Evolutionary conservation across 1,284 basidiomycete genomes (phyloP), one percentile per base, ranked within the genome.

Genomic region (Malassezia japonica): DNA sequence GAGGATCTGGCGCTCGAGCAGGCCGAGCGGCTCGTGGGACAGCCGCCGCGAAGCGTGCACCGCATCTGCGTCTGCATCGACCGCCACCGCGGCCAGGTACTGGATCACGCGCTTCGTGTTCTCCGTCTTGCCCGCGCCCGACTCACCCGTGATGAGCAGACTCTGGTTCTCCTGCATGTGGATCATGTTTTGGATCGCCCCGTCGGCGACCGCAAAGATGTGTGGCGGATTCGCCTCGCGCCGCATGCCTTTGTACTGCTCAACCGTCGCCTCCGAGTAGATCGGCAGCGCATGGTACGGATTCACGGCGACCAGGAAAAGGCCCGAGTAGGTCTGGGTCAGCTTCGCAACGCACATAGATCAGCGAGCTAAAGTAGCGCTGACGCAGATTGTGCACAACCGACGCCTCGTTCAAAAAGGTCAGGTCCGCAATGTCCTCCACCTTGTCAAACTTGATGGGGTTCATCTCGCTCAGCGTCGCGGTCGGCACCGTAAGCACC

Each of bases 101-200:
- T 98, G 94, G 53, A 99, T 99, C 67, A 98, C 92, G 72, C 96
- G 96, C 80, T 99, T 98, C 13, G 94, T 99, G 76, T 92, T 98
- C 74, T 98, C 94, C 1, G 94, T 99, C 79, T 98, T 99, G 38
- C 94, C 94, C 1, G 94, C 94, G 35, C 94, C 94, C 3, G 94
- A 98, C 78, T 98, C 94, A 48, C 94, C 94, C 85, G 92, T 98
- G 76, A 99, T 95, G 45, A 99, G 81, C 57, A 99, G 89, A 68
- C 88, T 92, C 75, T 99, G 94, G 63, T 91, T 91, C 77, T 98
- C 92, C 46, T 89, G 80, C 73, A 94, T 89, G 58, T 92, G 88
- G 24, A 92, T 85, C 86, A 99, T 98, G 74, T 90, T 92, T 57
- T 92, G 82, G 92, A 94, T 98, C 25, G 94, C 94, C 37, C 87